Evolutionary conservation across 345 rosid genomes (phyloP).

Genomic region (Eucalyptus microcorys): DNA sequence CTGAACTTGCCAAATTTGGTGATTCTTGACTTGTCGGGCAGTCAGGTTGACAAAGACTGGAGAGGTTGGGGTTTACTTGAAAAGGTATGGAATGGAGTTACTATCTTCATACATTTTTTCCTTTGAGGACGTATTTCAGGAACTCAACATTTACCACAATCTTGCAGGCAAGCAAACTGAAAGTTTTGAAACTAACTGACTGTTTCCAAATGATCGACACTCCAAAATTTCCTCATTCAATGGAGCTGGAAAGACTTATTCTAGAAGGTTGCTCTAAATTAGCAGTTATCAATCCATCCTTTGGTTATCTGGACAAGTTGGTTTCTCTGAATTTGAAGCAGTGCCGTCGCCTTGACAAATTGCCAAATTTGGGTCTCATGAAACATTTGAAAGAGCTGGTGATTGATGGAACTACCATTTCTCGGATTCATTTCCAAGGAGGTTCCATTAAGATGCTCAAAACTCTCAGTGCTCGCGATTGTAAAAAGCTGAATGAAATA

Average conservation of each 20-base stretch:
- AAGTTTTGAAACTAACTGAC: not conserved
- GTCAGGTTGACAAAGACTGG: not conserved
- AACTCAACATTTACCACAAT: accelerated
- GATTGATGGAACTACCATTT: not conserved
- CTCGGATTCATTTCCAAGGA: not conserved
- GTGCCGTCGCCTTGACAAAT: accelerated
- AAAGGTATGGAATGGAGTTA: not conserved
- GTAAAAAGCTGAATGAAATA: not conserved
- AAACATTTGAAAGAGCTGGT: not conserved
- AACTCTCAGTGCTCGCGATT: not conserved
- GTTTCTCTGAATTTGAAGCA: not conserved
- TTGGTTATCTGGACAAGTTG: not conserved
- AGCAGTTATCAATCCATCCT: not conserved
- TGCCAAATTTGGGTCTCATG: not conserved
- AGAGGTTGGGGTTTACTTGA: not conserved
- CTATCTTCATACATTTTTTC: not conserved
- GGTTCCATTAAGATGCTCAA: not conserved
- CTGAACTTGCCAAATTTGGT: not conserved
- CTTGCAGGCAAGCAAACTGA: not conserved
- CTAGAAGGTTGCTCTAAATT: not conserved
- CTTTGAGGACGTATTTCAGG: too few species aligned
- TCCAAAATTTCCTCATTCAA: not conserved
- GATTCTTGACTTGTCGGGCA: not conserved
- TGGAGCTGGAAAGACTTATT: not conserved
- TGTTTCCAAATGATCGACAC: not conserved